Evolutionary conservation across 78 protist genomes (phyloP), one percentile per base, ranked within the genome.

Genomic region (Monosiga brevicollis): DNA sequence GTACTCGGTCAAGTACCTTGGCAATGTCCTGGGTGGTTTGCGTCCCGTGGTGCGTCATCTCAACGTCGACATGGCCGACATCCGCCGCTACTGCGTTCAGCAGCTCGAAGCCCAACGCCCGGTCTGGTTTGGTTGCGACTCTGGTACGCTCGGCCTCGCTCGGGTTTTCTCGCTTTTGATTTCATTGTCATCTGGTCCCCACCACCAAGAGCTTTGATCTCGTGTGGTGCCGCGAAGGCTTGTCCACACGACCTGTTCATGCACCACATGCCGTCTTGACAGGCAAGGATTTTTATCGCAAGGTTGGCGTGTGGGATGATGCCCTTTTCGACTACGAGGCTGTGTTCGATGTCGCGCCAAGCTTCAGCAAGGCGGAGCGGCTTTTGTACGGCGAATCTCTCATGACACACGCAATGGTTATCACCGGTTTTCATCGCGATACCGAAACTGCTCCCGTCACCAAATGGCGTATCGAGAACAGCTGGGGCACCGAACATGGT

Each of bases 341-440:
- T 38, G 37, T 86, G 26, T 79, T 35, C 32, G 82, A 41, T 73
- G 62, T 2, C 41, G 38, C n/a, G n/a, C 40, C 9, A 1, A 9
- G 43, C 35, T 1, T 85, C 42, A 0, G 25, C 83, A 80, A 80
- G 77, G 85, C 76, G 11, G 55, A 37, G 43, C 42, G 89, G 11
- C 76, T 86, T 25, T 29, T 0, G 55, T 81, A 81, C 79, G 75
- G 73, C 22, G 78, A 79, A 72, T 49, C 82, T 32, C 73, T 75
- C 42, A 86, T 86, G 89, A 86, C 89, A 1, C 89, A 86, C 70
- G 89, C 89, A 42, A 86, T 86, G 89, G 77, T 81, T 35, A 81
- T 86, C 82, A 86, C 89, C 10, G 89, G 89, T 2, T 37, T 72
- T 29, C 85, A 86, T 20, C 39, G 78, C 36, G 88, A 55, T 25